phyloP scores from a whole-genome alignment of 1,284 basidiomycete genomes.

The Ganoderma lucidum region DNA sequence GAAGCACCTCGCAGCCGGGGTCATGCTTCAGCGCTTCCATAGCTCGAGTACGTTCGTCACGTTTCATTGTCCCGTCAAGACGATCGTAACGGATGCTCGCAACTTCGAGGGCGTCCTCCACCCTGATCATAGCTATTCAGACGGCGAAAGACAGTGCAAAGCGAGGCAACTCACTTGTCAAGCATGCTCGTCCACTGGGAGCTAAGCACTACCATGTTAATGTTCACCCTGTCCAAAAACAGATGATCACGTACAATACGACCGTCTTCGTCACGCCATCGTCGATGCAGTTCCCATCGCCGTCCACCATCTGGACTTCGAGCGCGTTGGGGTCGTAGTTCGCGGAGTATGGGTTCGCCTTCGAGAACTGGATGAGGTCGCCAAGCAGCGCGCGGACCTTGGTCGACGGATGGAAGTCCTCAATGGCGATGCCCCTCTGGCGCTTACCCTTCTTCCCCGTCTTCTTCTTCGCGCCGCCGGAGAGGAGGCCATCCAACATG shows the following conservation, averaged over 20 bases:
- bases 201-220: slow-evolving; percentile 46
- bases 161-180: slow-evolving; percentile 72
- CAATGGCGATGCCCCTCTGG: slow-evolving; percentile 60
- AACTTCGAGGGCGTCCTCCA: slow-evolving; percentile 89
- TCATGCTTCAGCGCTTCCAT: slow-evolving; percentile 92
- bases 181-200: slow-evolving; percentile 98
- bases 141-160: slow-evolving; percentile 10
- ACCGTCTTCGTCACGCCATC: slow-evolving; percentile 84
- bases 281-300: slow-evolving; percentile 73
- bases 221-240: slow-evolving; percentile 19
- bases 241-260: slow-evolving; percentile 77
- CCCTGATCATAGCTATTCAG: slow-evolving; percentile 49
- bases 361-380: slow-evolving; percentile 81
- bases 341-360: slow-evolving; percentile 80
- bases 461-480: slow-evolving; percentile 63
- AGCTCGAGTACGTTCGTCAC: slow-evolving; percentile 89
- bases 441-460: slow-evolving; percentile 73
- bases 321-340: slow-evolving; percentile 82
- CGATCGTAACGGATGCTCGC: slow-evolving; percentile 87
- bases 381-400: slow-evolving; percentile 84
- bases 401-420: slow-evolving; percentile 81
- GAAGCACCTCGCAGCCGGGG: slow-evolving; percentile 87
- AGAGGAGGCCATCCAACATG: slow-evolving; percentile 43
- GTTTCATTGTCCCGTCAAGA: slow-evolving; percentile 96
- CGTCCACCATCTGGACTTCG: slow-evolving; percentile 79